Conservation (phyloP, 2,329 filamentous ascomycete genomes). For the Falciphora oryzae region DNA sequence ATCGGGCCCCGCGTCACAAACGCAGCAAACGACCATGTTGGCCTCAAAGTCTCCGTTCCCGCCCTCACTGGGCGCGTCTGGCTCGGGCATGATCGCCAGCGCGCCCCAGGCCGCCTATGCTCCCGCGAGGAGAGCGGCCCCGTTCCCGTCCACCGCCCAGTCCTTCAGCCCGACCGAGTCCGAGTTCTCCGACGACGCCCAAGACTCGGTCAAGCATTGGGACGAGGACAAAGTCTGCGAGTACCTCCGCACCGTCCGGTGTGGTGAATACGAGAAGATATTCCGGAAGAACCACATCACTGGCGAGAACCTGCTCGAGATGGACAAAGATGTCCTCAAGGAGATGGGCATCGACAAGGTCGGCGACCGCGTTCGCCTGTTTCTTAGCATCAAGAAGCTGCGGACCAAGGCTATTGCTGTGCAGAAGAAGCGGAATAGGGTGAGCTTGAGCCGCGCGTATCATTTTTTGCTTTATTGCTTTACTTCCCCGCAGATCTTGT, state of each 20-base stretch:
- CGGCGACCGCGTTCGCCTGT: slow-evolving; percentile 88
- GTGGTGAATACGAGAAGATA: slow-evolving; percentile 84
- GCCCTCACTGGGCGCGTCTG: slow-evolving; percentile 43
- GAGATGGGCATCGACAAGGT: slow-evolving; percentile 99
- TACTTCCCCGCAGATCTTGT: too few relatives aligned
- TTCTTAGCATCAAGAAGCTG: slow-evolving; percentile 77
- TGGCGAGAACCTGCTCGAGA: slow-evolving; percentile 91
- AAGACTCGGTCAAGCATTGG: slow-evolving; percentile 78
- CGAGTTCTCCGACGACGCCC: slow-evolving; percentile 81
- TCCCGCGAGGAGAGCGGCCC: slow-evolving; percentile 45
- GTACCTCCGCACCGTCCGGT: slow-evolving; percentile 87
- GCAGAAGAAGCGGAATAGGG: slow-evolving; percentile 79
- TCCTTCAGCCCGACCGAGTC: slow-evolving; percentile 83
- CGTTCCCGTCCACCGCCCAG: slow-evolving; percentile 44
- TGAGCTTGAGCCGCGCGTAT: slow-evolving; percentile 27
- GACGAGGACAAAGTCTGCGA: slow-evolving; percentile 87
- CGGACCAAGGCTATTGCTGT: slow-evolving; percentile 71
- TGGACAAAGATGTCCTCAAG: slow-evolving; percentile 92
- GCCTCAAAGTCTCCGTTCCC: slow-evolving; percentile 69
- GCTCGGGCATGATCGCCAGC: slow-evolving; percentile 36
- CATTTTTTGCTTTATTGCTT: neutral
- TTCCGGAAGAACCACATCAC: slow-evolving; percentile 91
- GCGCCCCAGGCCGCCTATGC: slow-evolving; percentile 43
- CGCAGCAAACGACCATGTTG: slow-evolving; percentile 62
- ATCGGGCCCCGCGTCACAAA: slow-evolving; percentile 1